Percentiles rank a stretch among this genome's conserved stretches.
Conservation (phyloP, 2,329 filamentous ascomycete genomes). For the Diaporthe longicolla region DNA sequence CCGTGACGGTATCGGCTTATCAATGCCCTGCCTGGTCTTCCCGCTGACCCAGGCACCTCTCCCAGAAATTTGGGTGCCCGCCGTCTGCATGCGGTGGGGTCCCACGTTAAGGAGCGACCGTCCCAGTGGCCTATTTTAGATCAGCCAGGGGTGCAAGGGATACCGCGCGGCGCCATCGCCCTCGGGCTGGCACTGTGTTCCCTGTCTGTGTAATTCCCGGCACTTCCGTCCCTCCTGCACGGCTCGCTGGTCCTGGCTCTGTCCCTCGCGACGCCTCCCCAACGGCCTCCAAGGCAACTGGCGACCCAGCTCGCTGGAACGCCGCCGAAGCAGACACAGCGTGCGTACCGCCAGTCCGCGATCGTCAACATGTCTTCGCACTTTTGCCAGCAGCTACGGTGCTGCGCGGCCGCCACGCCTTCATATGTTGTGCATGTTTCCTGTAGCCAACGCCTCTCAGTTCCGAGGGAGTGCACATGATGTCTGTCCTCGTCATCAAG, state of each 20-base stretch:
- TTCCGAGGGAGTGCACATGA: background rate
- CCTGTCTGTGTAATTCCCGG: constrained; percentile 40
- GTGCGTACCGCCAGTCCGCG: no score
- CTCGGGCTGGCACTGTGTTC: constrained; percentile 39
- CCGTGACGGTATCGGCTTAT: constrained; percentile 32
- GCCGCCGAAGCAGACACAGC: background rate
- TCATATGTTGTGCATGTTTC: background rate
- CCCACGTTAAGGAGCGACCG: constrained; percentile 37
- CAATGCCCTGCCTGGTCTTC: background rate
- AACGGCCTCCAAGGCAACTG: constrained; percentile 31
- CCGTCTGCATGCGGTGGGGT: constrained; percentile 18
- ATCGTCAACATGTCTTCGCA: background rate
- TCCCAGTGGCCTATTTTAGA: constrained; percentile 38
- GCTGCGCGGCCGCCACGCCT: background rate
- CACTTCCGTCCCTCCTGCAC: constrained; percentile 39
- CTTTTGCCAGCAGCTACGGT: background rate
- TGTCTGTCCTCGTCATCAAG: constrained; percentile 1
- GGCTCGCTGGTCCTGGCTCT: background rate
- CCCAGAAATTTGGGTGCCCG: background rate
- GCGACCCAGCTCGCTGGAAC: background rate
- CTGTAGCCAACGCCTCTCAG: background rate
- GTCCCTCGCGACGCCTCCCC: constrained; percentile 12
- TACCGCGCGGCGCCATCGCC: constrained; percentile 33
- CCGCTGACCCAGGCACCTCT: background rate
- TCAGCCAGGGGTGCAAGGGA: constrained; percentile 18